Evolutionary conservation across 2,329 filamentous ascomycete genomes (phyloP), one percentile per base, ranked within the genome.

Genomic region (Phaeosphaeria sp.): DNA sequence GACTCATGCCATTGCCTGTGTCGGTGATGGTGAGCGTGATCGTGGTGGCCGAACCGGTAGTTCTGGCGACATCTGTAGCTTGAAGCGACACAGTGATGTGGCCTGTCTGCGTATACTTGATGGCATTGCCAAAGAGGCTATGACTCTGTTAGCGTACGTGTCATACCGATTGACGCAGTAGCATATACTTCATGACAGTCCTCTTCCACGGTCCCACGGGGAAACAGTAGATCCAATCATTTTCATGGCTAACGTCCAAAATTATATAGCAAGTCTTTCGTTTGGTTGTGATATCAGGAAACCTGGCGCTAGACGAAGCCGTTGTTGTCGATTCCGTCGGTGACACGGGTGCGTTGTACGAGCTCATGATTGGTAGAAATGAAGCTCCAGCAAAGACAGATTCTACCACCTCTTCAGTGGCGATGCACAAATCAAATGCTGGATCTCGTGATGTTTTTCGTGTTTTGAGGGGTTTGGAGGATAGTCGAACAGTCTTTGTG

Each of bases 181-280:
- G 25, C 46, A 33, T 13, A 25, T 49, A 49, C 46, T 48, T 48
- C 46, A 48, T 51, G 49, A 51, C 49, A 18, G 39, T 51, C 36
- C 49, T 51, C 22, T 42, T 51, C 36, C 72, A 77, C 1, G 73
- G 66, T 0, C 76, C 74, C 6, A 69, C 59, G 0, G 84, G 79
- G 13, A 74, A 63, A n/a, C 61, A 70, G 22, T 81, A 82, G 1
- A 69, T 62, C 81, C 83, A 85, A 30, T 74, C 68, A 3, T 68
- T 43, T 30, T 69, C 65, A 23, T 54, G 54, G 7, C 55, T 55
- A 11, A 75, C 15, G 18, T 75, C 71, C 9, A 75, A 60, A 13
- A 74, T 55, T 27, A 74, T 61, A 36, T 65, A 74, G 44, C 69
- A 67, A 6, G 42, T 61, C 22, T 69, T 68, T 10, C 71, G 67